Percentiles rank a stretch among this genome's conserved stretches.
These are phyloP conservation scores for Coelastrella sp. DNA, from an alignment of 139 green algal genomes.

Conservation along the genomic window DNA sequence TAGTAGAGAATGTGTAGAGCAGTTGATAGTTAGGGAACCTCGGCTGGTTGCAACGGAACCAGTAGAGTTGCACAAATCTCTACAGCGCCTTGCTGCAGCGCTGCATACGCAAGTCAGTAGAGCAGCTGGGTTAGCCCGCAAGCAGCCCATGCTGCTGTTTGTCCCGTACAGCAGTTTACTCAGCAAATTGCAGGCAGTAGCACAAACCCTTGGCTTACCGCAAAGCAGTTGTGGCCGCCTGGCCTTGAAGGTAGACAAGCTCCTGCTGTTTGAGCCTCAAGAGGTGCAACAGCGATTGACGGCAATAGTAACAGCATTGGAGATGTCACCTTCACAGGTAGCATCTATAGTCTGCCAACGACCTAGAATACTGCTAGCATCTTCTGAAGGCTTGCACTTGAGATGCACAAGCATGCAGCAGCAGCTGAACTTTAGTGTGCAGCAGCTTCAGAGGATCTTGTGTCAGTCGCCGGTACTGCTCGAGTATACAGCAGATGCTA, in stretches of 20 bases:
- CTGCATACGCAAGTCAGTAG: background rate
- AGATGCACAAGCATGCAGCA: slow-evolving; percentile 32
- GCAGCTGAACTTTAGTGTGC: background rate
- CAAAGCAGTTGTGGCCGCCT: background rate
- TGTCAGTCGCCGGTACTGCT: slow-evolving; percentile 43
- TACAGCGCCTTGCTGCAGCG: background rate
- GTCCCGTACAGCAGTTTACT: background rate
- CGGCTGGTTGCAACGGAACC: background rate
- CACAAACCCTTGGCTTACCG: background rate
- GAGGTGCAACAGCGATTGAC: background rate
- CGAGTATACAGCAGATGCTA: slow-evolving; percentile 5
- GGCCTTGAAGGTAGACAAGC: slow-evolving; percentile 13
- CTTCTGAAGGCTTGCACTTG: background rate
- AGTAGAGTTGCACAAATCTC: background rate
- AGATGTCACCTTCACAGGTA: background rate
- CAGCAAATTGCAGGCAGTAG: background rate
- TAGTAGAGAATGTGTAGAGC: background rate
- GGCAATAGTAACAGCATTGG: background rate
- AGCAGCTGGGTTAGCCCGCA: background rate
- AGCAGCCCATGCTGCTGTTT: slow-evolving; percentile 15
- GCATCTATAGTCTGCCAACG: background rate
- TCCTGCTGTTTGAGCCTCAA: slow-evolving; percentile 45
- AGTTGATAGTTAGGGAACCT: background rate
- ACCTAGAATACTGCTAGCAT: slow-evolving; percentile 35
- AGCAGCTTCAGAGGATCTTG: background rate